Conservation (phyloP, 2,329 filamentous ascomycete genomes). For the Monilinia laxa region DNA sequence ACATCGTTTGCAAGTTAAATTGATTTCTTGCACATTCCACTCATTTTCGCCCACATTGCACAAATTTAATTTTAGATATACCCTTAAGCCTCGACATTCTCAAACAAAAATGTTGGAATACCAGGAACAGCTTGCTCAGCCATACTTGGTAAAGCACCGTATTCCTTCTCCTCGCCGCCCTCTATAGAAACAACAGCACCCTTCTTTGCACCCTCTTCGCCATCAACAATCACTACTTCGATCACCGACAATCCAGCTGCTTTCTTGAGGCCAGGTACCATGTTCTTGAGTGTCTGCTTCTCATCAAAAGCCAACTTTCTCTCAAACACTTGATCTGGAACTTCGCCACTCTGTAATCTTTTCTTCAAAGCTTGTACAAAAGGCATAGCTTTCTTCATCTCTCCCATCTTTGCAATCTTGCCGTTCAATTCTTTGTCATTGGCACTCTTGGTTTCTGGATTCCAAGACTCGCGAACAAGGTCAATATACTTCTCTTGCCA, state of each 20-base stretch:
- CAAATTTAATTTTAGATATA: slow-evolving; percentile 1
- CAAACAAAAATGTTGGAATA: slow-evolving; percentile 77
- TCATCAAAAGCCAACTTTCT: slow-evolving; percentile 88
- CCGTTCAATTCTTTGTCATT: slow-evolving; percentile 81
- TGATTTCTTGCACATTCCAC: neutral
- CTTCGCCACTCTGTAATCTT: slow-evolving; percentile 70
- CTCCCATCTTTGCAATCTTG: slow-evolving; percentile 76
- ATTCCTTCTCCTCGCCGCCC: slow-evolving; percentile 60
- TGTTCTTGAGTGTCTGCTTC: slow-evolving; percentile 69
- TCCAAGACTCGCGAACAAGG: slow-evolving; percentile 70
- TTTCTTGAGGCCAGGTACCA: slow-evolving; percentile 77
- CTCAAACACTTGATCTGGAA: slow-evolving; percentile 68
- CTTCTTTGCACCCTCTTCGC: slow-evolving; percentile 67
- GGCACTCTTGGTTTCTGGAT: slow-evolving; percentile 58
- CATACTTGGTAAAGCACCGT: slow-evolving; percentile 54
- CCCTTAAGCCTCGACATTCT: slow-evolving; percentile 59
- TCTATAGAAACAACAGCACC: slow-evolving; percentile 53
- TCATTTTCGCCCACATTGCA: slow-evolving; percentile 1
- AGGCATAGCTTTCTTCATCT: slow-evolving; percentile 98
- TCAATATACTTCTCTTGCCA: slow-evolving; percentile 94
- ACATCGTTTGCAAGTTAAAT: neutral
- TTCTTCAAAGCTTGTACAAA: slow-evolving; percentile 88
- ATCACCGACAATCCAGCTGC: slow-evolving; percentile 69
- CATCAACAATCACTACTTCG: slow-evolving; percentile 67
- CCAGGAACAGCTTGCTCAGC: slow-evolving; percentile 81